Percentiles rank a stretch among this genome's conserved stretches.
Conservation (phyloP, 495 filamentous ascomycete genomes). For the Durotheca rogersii region DNA sequence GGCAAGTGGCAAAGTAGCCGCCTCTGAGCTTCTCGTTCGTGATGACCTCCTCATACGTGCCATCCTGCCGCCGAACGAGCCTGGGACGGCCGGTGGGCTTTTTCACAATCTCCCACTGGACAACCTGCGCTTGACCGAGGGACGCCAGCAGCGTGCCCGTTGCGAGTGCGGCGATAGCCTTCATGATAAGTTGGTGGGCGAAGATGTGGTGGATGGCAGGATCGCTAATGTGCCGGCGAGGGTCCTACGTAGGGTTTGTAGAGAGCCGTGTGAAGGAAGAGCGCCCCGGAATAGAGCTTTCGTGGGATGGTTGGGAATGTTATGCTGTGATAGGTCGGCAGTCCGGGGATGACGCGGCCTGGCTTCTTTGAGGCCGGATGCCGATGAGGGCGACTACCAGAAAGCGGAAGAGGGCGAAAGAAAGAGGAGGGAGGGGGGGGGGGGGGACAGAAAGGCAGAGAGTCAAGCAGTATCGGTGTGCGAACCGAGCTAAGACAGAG, state of each 20-base stretch:
- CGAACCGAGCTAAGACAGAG: not conserved
- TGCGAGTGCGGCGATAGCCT: slow-evolving; percentile 20
- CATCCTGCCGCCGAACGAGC: slow-evolving; percentile 36
- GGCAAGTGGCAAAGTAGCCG: slow-evolving; percentile 70
- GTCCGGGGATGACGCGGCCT: slow-evolving; percentile 18
- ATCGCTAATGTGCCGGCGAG: no score
- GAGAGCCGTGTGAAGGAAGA: no score
- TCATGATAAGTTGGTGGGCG: slow-evolving; percentile 17
- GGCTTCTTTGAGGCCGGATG: not conserved
- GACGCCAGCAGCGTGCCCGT: slow-evolving; percentile 38
- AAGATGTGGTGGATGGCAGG: not conserved
- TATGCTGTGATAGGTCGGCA: no score
- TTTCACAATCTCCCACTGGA: slow-evolving; percentile 47
- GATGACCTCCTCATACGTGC: slow-evolving; percentile 41
- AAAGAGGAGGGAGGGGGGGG: not conserved
- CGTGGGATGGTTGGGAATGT: slow-evolving; percentile 12
- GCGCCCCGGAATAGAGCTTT: no score
- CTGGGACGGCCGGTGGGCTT: slow-evolving; percentile 17
- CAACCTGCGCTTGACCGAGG: slow-evolving; percentile 38
- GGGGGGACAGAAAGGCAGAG: not conserved
- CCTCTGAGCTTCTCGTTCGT: slow-evolving; percentile 46
- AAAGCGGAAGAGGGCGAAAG: slow-evolving; percentile 4
- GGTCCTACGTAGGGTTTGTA: no score
- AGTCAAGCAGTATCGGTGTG: no score
- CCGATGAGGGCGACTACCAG: not conserved